Evolutionary conservation across 768 basidiomycete species (phyloP).

Genomic region (Postia placenta): DNA sequence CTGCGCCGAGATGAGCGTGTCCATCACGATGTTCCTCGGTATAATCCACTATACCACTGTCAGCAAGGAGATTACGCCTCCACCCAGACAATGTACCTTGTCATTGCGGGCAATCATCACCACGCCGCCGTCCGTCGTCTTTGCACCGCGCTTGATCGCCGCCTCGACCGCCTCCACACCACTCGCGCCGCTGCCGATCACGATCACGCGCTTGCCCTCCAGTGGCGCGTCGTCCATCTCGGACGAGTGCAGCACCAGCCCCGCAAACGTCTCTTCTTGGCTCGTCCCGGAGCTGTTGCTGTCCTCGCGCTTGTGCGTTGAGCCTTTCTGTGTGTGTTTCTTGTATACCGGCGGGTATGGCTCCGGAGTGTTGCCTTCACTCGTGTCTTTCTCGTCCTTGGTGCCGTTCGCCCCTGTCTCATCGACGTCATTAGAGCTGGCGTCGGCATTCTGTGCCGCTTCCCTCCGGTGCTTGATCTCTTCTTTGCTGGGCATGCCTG

Average conservation of each 20-base stretch:
- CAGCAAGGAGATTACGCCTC: background rate
- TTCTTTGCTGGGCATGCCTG: constrained; percentile 32
- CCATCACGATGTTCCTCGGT: constrained; percentile 38
- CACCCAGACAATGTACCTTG: constrained; percentile 13
- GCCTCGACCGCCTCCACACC: constrained; percentile 43
- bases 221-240: constrained; percentile 34
- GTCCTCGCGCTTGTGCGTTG: constrained; percentile 4
- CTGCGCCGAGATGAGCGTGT: constrained; percentile 41
- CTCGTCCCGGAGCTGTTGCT: constrained; percentile 13
- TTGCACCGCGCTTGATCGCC: constrained; percentile 28
- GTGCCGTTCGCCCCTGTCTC: constrained; percentile 2
- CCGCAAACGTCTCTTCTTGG: constrained; percentile 27
- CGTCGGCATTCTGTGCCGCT: constrained; percentile 8
- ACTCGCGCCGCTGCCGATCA: constrained; percentile 49
- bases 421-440: constrained; percentile 1
- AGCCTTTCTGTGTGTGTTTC: background rate
- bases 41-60: constrained; percentile 38
- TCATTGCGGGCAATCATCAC: constrained; percentile 39
- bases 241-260: constrained; percentile 41
- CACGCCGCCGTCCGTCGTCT: constrained; percentile 16
- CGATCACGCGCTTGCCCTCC: constrained; percentile 36
- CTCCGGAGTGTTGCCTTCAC: background rate
- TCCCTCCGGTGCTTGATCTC: constrained; percentile 10
- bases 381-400: background rate
- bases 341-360: background rate